phyloP scores from a whole-genome alignment of 306 rosid species.

The Dryas alaskensis region DNA sequence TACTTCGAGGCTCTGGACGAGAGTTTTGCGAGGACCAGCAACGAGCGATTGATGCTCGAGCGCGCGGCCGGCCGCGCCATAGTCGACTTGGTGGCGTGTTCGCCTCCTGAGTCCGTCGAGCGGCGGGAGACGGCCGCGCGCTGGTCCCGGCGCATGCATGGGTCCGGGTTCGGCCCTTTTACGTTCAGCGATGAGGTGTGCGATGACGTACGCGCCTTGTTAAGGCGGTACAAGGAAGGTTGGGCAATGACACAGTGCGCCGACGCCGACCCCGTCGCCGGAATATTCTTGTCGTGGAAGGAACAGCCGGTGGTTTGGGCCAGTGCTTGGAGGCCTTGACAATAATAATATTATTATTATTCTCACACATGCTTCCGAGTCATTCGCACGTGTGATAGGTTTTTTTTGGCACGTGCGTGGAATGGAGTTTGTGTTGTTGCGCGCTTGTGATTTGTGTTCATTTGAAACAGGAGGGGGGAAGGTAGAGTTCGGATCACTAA shows the following conservation, averaged over 20 bases:
- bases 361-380: neutral
- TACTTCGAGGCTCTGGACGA: constrained; percentile 84
- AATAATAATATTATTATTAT: no score
- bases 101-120: constrained; percentile 55
- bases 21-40: constrained; percentile 64
- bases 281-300: constrained; percentile 87
- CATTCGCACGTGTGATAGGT: constrained; percentile 50
- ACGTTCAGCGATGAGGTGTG: constrained; percentile 82
- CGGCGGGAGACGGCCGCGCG: constrained; percentile 62
- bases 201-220: constrained; percentile 78
- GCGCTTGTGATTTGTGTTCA: constrained; percentile 6
- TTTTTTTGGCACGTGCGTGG: constrained; percentile 50
- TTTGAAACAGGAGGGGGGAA: constrained; percentile 28
- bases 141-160: constrained; percentile 77
- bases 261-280: constrained; percentile 46
- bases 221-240: constrained; percentile 87
- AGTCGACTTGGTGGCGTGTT: constrained; percentile 72
- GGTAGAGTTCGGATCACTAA: constrained; percentile 9
- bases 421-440: neutral
- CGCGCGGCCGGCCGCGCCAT: constrained; percentile 75
- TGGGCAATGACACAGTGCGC: constrained; percentile 74
- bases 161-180: constrained; percentile 50
- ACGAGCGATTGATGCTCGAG: constrained; percentile 74
- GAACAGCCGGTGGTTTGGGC: constrained; percentile 94
- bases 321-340: constrained; percentile 85